These are phyloP conservation scores for Aureobasidium sp. DNA, from an alignment of 2,329 filamentous ascomycete species.

Conservation along the genomic window DNA sequence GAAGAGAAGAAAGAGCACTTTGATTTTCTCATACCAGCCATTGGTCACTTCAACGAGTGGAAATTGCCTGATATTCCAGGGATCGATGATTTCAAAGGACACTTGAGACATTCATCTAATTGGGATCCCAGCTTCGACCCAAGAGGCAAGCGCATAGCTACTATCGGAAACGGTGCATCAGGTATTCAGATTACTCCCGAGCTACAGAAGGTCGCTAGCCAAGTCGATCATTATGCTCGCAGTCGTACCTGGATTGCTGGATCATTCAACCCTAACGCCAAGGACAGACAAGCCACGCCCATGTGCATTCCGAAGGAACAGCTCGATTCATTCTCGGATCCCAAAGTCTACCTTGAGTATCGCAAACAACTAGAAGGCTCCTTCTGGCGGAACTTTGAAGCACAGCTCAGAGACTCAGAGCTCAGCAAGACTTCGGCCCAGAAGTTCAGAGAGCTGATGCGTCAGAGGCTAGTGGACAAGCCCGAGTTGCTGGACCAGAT, in stretches of 20 bases:
- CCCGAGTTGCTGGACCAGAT: constrained; percentile 35
- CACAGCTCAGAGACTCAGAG: constrained; percentile 32
- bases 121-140: constrained; percentile 31
- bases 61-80: constrained; percentile 53
- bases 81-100: constrained; percentile 33
- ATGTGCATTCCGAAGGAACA: constrained; percentile 51
- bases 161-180: constrained; percentile 39
- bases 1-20: constrained; percentile 41
- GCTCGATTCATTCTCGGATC: constrained; percentile 52
- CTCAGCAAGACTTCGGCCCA: constrained; percentile 24
- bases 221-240: constrained; percentile 58
- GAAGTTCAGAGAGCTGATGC: constrained; percentile 39
- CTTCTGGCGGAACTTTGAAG: constrained; percentile 48
- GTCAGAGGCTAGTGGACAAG: constrained; percentile 42
- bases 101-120: constrained; percentile 33
- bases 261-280: constrained; percentile 44
- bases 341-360: constrained; percentile 50
- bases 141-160: constrained; percentile 33
- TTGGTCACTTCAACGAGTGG: constrained; percentile 61
- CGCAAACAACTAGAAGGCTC: constrained; percentile 41
- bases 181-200: constrained; percentile 41
- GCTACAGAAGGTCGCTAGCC: constrained; percentile 40
- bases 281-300: constrained; percentile 46
- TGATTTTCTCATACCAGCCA: constrained; percentile 57
- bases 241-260: constrained; percentile 62